Percentiles rank a stretch among this genome's conserved stretches.
Evolutionary conservation across 805 yeast genomes (phyloP).

Genomic region (Naumovozyma dairenensis): DNA sequence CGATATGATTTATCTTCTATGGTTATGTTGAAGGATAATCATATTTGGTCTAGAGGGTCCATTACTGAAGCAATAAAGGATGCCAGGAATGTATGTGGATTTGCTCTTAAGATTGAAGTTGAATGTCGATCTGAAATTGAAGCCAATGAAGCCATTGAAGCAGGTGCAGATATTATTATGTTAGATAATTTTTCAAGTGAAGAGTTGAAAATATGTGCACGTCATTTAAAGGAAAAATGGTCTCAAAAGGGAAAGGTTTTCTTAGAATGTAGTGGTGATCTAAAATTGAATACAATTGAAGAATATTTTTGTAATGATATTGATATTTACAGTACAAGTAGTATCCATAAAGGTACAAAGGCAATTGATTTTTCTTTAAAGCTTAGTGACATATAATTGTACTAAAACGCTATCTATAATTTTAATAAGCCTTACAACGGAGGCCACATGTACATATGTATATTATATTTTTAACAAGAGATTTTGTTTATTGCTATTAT

Average conservation of each 20-base stretch:
- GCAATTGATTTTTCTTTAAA: constrained; percentile 80
- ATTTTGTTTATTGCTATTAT: too few species aligned
- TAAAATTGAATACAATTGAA: constrained; percentile 56
- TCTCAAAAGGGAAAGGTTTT: constrained; percentile 40
- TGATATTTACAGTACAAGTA: constrained; percentile 84
- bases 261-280: constrained; percentile 89
- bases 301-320: constrained; percentile 64
- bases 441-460: too few species aligned
- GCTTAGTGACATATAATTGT: constrained; percentile 37
- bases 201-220: constrained; percentile 56
- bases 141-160: constrained; percentile 84
- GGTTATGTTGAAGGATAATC: constrained; percentile 96
- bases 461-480: too few species aligned
- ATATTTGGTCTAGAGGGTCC: constrained; percentile 86
- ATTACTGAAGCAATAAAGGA: constrained; percentile 71
- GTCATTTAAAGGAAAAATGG: constrained; percentile 50
- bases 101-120: constrained; percentile 83
- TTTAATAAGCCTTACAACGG: too few species aligned
- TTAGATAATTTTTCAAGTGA: constrained; percentile 75
- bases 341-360: constrained; percentile 85
- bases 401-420: neutral
- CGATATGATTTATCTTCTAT: constrained; percentile 83
- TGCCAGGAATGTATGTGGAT: constrained; percentile 79
- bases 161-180: constrained; percentile 96
- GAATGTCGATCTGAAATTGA: constrained; percentile 80